Evolutionary conservation across 2,329 filamentous ascomycete species (phyloP).

Genomic region (Orbilia oligospora): DNA sequence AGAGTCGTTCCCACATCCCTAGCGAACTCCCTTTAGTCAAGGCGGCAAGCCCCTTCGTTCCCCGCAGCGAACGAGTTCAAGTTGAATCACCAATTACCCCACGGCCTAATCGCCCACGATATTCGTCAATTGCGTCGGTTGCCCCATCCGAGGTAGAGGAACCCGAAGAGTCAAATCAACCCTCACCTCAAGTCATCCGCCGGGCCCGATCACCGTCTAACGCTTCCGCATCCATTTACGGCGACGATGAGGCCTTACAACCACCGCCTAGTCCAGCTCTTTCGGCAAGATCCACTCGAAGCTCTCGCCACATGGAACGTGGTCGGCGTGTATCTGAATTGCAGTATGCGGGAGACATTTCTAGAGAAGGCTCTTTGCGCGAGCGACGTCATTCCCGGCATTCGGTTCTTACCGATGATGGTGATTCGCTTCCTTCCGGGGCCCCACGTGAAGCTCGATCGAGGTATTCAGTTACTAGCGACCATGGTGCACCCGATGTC

Average conservation of each 20-base stretch:
- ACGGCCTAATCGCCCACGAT: conserved; percentile 32
- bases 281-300: conserved; percentile 45
- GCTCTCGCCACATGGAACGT: conserved; percentile 40
- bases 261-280: conserved; percentile 46
- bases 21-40: conserved; percentile 49
- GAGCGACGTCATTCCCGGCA: conserved; percentile 55
- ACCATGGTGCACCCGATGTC: conserved; percentile 44
- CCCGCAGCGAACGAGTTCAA: conserved; percentile 39
- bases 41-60: conserved; percentile 8
- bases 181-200: conserved; percentile 30
- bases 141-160: conserved; percentile 48
- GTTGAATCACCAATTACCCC: conserved; percentile 53
- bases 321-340: conserved; percentile 50
- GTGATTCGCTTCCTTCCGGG: conserved; percentile 26
- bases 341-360: conserved; percentile 48
- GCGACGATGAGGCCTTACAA: conserved; percentile 43
- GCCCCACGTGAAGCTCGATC: conserved; percentile 40
- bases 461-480: conserved; percentile 49
- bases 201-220: conserved; percentile 43
- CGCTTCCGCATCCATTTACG: conserved; percentile 41
- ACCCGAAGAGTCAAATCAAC: conserved; percentile 34
- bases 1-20: conserved; percentile 35
- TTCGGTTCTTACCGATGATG: conserved; percentile 52
- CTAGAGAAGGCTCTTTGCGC: conserved; percentile 49
- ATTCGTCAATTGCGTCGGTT: conserved; percentile 32